Conservation (phyloP, 2,329 filamentous ascomycete genomes). For the Calonectria montana region DNA sequence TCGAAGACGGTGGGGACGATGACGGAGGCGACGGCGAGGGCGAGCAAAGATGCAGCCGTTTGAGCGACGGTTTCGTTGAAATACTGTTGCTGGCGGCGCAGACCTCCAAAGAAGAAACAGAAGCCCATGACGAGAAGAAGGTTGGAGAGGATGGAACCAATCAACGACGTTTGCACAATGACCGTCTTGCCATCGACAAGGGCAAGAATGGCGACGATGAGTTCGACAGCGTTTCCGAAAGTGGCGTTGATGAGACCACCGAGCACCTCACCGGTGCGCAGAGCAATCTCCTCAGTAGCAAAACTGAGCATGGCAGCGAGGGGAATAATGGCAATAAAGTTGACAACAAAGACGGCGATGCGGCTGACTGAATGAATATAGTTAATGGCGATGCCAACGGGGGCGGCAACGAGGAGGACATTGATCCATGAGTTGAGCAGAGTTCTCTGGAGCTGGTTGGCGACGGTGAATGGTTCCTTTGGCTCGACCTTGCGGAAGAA, state of each 20-base stretch:
- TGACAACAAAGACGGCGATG: constrained; percentile 82
- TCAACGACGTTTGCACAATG: constrained; percentile 92
- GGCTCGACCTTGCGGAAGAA: constrained; percentile 61
- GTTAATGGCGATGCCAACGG: constrained; percentile 81
- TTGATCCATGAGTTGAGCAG: constrained; percentile 90
- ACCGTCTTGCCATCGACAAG: constrained; percentile 78
- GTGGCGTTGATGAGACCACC: constrained; percentile 91
- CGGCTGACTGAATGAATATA: constrained; percentile 67
- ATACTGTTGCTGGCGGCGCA: constrained; percentile 82
- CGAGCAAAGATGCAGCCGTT: constrained; percentile 84
- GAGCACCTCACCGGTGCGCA: constrained; percentile 84
- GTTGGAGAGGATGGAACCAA: constrained; percentile 93
- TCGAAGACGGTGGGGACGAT: constrained; percentile 93
- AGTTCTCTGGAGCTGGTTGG: constrained; percentile 78
- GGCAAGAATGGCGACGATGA: constrained; percentile 90
- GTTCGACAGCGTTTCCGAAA: constrained; percentile 92
- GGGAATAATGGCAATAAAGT: constrained; percentile 94
- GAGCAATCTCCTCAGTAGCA: constrained; percentile 89
- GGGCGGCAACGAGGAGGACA: constrained; percentile 80
- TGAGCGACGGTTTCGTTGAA: constrained; percentile 96
- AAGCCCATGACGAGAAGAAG: constrained; percentile 89
- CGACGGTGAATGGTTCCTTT: constrained; percentile 67
- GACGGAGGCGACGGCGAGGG: constrained; percentile 81
- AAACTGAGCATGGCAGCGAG: constrained; percentile 88
- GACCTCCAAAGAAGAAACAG: constrained; percentile 89